Evolutionary conservation across 768 basidiomycete species (phyloP).

Genomic region (Lentinula raphanica): DNA sequence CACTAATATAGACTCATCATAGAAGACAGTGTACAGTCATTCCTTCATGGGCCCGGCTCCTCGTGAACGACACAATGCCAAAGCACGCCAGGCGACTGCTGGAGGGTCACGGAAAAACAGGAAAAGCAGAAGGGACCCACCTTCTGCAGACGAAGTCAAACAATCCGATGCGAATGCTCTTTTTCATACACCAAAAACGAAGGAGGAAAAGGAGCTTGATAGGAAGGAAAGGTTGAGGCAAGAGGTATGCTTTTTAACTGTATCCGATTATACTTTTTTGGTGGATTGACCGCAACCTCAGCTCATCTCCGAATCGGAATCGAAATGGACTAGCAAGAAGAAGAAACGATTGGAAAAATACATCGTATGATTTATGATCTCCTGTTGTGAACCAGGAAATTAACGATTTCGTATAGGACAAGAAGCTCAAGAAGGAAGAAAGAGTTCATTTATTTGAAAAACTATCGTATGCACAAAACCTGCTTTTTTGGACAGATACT

Average conservation of each 20-base stretch:
- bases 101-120: conserved; percentile 69
- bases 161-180: conserved; percentile 52
- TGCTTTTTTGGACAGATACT: conserved; percentile 14
- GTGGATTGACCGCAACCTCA: conserved; percentile 11
- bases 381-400: background rate
- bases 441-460: conserved; percentile 72
- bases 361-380: conserved; percentile 51
- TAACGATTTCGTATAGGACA: conserved; percentile 49
- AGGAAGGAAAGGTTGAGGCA: conserved; percentile 52
- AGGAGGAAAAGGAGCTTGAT: conserved; percentile 56
- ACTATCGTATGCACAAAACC: conserved; percentile 55
- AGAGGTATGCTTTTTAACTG: too few species aligned
- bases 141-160: conserved; percentile 17
- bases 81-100: conserved; percentile 58
- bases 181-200: conserved; percentile 52
- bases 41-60: conserved; percentile 9
- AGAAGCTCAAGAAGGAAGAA: conserved; percentile 90
- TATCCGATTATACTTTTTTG: too few species aligned
- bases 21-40: too few species aligned
- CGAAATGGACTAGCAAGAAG: conserved; percentile 79
- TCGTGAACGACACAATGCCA: conserved; percentile 51
- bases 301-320: conserved; percentile 51
- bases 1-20: too few species aligned
- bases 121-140: conserved; percentile 29
- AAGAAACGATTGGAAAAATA: conserved; percentile 88